Percentiles rank a stretch among this genome's conserved stretches.
These are phyloP conservation scores for Hyaloraphidium curvatum DNA, from an alignment of 192 early-diverging fungal species.

Conservation along the genomic window DNA sequence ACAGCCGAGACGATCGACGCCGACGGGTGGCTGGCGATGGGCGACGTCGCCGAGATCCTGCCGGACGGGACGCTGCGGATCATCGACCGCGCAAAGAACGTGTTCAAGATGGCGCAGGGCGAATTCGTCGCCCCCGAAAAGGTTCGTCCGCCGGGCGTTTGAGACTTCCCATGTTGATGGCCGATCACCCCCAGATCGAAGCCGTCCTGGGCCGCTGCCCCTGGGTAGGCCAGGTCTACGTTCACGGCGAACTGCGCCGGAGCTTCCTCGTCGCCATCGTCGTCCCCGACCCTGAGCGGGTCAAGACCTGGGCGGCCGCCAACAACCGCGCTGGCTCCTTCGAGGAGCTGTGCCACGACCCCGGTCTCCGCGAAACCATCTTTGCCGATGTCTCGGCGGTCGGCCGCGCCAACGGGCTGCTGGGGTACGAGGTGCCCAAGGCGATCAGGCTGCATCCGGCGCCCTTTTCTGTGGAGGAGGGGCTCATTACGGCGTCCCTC, in stretches of 20 bases:
- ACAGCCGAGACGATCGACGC: conserved; percentile 29
- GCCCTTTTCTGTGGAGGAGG: background rate
- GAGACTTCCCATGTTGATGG: too few relatives aligned
- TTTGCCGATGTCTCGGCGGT: too few relatives aligned
- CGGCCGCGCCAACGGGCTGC: too few relatives aligned
- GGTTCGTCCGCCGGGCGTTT: too few relatives aligned
- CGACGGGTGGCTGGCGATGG: conserved; percentile 66
- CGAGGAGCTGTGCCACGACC: conserved; percentile 32
- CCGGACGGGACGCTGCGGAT: conserved; percentile 24
- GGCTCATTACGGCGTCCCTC: conserved; percentile 39
- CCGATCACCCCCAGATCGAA: too few relatives aligned
- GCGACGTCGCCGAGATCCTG: conserved; percentile 28
- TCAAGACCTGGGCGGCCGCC: too few relatives aligned
- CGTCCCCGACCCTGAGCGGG: conserved; percentile 42
- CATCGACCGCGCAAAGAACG: conserved; percentile 26
- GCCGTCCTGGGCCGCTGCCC: conserved; percentile 34
- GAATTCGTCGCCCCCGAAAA: conserved; percentile 71
- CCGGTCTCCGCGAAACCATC: too few relatives aligned
- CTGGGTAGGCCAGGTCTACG: conserved; percentile 45
- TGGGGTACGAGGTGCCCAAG: background rate
- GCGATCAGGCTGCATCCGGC: background rate
- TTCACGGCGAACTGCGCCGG: conserved; percentile 63
- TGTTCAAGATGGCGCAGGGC: conserved; percentile 33
- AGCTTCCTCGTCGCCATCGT: conserved; percentile 51
- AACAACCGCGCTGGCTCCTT: too few relatives aligned